phyloP scores from a whole-genome alignment of 2,329 filamentous ascomycete genomes.

The Fusarium xyrophilum region DNA sequence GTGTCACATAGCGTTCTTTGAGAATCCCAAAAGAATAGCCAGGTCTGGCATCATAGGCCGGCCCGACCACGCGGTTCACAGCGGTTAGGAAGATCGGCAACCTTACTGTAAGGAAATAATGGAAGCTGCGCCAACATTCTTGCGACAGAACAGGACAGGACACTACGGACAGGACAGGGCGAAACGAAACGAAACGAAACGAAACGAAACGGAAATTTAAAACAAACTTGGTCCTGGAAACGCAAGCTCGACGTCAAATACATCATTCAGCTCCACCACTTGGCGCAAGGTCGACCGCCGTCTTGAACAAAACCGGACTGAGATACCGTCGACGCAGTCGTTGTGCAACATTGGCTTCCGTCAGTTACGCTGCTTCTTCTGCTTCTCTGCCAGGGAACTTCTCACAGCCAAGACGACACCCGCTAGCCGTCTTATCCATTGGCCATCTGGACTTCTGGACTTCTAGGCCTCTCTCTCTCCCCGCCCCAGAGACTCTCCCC shows the following conservation, averaged over 20 bases:
- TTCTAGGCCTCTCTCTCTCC: neutral
- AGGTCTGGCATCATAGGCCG: slow-evolving; percentile 38
- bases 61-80: slow-evolving; percentile 28
- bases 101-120: slow-evolving; percentile 17
- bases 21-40: slow-evolving; percentile 23
- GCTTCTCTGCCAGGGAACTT: slow-evolving; percentile 18
- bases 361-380: slow-evolving; percentile 22
- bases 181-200: neutral
- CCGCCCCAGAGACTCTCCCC: slow-evolving; percentile 9
- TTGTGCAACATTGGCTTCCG: slow-evolving; percentile 26
- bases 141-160: neutral
- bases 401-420: slow-evolving; percentile 2
- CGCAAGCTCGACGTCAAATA: slow-evolving; percentile 15
- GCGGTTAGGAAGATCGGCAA: slow-evolving; percentile 33
- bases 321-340: slow-evolving; percentile 13
- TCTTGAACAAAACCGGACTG: slow-evolving; percentile 33
- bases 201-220: slow-evolving; percentile 4
- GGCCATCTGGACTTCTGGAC: slow-evolving; percentile 1
- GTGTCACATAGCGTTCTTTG: slow-evolving; percentile 24
- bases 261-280: slow-evolving; percentile 36
- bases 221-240: slow-evolving; percentile 25
- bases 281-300: slow-evolving; percentile 7
- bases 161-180: too few species aligned
- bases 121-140: slow-evolving; percentile 8
- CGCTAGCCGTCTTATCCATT: slow-evolving; percentile 31